Evolutionary conservation across 2,329 filamentous ascomycete genomes (phyloP), one percentile per base, ranked within the genome.

Genomic region (Uncinocarpus reesii): DNA sequence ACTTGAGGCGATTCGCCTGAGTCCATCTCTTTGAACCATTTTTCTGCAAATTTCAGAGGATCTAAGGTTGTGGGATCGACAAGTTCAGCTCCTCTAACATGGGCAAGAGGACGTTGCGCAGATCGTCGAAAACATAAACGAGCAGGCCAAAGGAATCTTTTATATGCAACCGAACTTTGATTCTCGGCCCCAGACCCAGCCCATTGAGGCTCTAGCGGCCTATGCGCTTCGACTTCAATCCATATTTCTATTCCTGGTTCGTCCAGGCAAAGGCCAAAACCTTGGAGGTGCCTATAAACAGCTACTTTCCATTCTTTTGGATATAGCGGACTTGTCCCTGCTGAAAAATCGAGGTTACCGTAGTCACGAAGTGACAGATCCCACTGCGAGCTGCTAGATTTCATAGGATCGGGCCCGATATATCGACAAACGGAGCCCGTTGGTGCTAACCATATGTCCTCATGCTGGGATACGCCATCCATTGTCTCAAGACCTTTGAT

Each of bases 91-190:
- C 42, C 53, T 35, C 59, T 57, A 32, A 51, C 51, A 15, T 48
- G n/a, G 47, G 52, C 38, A 52, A 46, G 8, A 18, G 50, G 42
- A 5, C 47, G 42, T 40, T 58, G 53, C n/a, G 53, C 60, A 35
- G 55, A 55, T 42, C 67, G 62, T 48, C 55, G 58, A 52, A 72
- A 72, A 55, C 66, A 70, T 51, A 67, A 65, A 18, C 60, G 57
- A 24, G 67, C 64, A 16, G 70, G 70, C 70, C 70, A 72, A 43
- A 69, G 57, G 45, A 71, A 64, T 20, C 65, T 64, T 54, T 65
- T 69, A 51, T 67, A 58, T 21, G 62, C 59, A 49, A 64, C 55
- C 57, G 57, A 45, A 48, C 52, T 49, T 60, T 58, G 40, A 60
- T 58, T 47, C 49, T 57, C 35, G 10, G 13, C 60, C 55, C 53